Evolutionary conservation across 1,139 yeast genomes (phyloP).

Genomic region (Yamadazyma blattariae): DNA sequence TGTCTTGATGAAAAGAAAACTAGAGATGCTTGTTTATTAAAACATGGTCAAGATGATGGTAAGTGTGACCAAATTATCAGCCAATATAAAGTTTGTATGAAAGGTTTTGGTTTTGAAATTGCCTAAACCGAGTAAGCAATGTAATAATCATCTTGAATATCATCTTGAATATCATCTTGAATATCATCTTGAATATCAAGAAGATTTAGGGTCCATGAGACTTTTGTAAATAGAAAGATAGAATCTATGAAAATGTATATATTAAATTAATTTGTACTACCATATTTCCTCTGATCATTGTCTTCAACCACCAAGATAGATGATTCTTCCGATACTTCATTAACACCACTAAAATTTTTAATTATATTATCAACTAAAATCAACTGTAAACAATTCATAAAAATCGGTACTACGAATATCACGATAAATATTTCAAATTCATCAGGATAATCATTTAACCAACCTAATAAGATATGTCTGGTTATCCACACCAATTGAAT

Average conservation of each 20-base stretch:
- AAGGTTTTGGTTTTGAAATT: conserved; percentile 75
- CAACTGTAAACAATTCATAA: conserved; percentile 85
- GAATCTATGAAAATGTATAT: not conserved
- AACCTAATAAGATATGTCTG: conserved; percentile 52
- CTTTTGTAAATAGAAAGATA: conserved; percentile 2
- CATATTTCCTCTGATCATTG: not conserved
- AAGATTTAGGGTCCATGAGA: no score
- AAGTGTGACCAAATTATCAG: conserved; percentile 73
- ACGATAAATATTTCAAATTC: conserved; percentile 82
- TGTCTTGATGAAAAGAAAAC: conserved; percentile 80
- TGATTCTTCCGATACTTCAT: not conserved
- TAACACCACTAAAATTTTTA: conserved; percentile 38
- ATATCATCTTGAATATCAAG: no score
- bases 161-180: no score
- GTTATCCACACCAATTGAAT: conserved; percentile 43
- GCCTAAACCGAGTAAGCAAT: no score
- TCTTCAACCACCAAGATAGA: not conserved
- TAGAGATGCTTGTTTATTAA: conserved; percentile 84
- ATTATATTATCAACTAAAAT: conserved; percentile 85
- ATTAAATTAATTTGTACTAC: not conserved
- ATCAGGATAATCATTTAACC: conserved; percentile 77
- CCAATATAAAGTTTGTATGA: conserved; percentile 85
- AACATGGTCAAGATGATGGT: conserved; percentile 80
- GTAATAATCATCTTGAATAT: no score
- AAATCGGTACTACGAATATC: conserved; percentile 74